Base-by-base conservation (phyloP, 2,329 filamentous ascomycete species). In the Geosmithia putterillii region DNA sequence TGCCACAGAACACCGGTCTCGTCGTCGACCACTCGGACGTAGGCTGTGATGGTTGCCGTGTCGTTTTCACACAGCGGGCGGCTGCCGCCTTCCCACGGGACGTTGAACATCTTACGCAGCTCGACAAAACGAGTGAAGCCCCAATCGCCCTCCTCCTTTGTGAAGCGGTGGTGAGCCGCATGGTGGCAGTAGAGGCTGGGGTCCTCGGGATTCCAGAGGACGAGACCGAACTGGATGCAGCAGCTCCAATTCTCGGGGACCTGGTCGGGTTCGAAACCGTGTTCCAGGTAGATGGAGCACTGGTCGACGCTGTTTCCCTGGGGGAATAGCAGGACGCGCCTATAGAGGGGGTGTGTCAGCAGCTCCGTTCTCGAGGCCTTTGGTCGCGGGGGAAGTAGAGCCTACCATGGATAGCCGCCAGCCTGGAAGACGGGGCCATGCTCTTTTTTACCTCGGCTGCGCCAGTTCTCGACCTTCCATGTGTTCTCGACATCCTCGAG, bases 101-200 rank as follows among this genome's bases (percentile, higher is more conserved):
- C 69, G 47, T 81, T 82, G 57, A 95, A 94, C 60, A 96, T 82
- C 55, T 80, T 83, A 43, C 87, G 76, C 41, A 94, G 74, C 60
- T 96, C 92, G 12, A 88, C 80, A 57, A 96, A 98, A 44, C 90
- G 73, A n/a, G 92, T 98, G 61, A 98, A 98, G 1, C 92, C 92
- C 92, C 92, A 98, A 56, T 98, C 92, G 20, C 87, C 88, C 62
- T 98, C 92, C 38, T 96, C 92, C 49, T 85, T 86, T 4, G 88
- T 96, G 62, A 96, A 98, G 46, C 92, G 83, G 59, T 98, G 92
- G 53, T 89, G 87, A n/a, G 92, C 92, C 38, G 70, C 75, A 67
- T 87, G 81, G 54, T 95, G 84, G 42, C 73, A 73, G 60, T 83
- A 87, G 53, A 95, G 75, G 48, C 79, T 80, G n/a, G 92, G 90